Base-by-base conservation (phyloP, 495 filamentous ascomycete genomes). In the Geopyxis carbonaria region DNA sequence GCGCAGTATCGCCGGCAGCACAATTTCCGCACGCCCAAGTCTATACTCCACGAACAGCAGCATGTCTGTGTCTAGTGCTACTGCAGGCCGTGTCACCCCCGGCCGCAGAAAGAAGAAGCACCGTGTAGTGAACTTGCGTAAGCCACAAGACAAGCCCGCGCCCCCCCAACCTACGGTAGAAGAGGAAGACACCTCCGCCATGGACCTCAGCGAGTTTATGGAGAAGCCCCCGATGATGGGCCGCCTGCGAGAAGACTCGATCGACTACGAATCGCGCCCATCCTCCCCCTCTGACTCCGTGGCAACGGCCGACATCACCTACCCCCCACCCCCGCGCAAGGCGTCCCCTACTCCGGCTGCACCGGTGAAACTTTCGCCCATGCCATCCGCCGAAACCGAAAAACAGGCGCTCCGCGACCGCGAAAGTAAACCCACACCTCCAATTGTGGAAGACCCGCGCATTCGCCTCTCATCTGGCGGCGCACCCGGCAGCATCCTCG, bases 91-190 rank as follows among this genome's bases (percentile, higher is more conserved):
- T n/a, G n/a, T 58, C 50, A 53, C 58, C 73, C 5, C 76, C 80
- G 55, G 60, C 67, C 19, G 64, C 64, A 28, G 69, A 70, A 20
- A 69, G 81, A 79, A 83, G 57, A 95, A 93, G 69, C 85, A 73
- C 44, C 72, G 89, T n/a, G 80, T 97, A 21, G 83, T 97, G 42
- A 85, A 95, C 55, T 60, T 97, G 30, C 77, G 86, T 4, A 72
- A 69, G 42, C 66, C 25, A 47, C 4, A 43, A 44, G 13, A 14
- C 22, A 3, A 48, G 53, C 5, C 27, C 43, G 34, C n/a, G n/a
- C n/a, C n/a, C n/a, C n/a, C n/a, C n/a, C n/a, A n/a, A 51, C 43
- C 11, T 23, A 8, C 14, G 14, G 22, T 19, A 18, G 28, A 32
- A 10, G 22, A 31, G n/a, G 29, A 14, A 13, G 25, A 16, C 21